phyloP scores from a whole-genome alignment of 345 rosid genomes.

The Heritiera littoralis region DNA sequence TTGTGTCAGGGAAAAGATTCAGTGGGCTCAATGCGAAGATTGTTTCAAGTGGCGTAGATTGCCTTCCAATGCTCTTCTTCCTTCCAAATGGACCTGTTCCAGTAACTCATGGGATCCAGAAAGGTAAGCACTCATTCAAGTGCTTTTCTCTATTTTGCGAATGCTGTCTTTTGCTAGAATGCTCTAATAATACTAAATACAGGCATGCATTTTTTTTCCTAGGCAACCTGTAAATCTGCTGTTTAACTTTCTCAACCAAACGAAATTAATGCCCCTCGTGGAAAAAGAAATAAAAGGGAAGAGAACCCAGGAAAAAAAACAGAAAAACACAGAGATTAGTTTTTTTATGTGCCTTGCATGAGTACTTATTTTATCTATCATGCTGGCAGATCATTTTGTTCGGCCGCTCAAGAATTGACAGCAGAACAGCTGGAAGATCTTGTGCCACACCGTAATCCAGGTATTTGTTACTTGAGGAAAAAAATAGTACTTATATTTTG shows the following conservation, averaged over 20 bases:
- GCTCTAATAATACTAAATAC: neutral
- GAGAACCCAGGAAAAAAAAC: neutral
- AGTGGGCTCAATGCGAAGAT: constrained; percentile 78
- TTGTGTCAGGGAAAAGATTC: constrained; percentile 55
- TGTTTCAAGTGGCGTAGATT: constrained; percentile 75
- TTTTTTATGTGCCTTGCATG: neutral
- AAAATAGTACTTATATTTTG: neutral
- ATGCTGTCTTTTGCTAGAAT: neutral
- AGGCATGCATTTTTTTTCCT: neutral
- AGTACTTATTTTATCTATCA: neutral
- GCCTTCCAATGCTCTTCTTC: constrained; percentile 63
- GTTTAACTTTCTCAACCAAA: neutral
- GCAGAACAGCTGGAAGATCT: constrained; percentile 63
- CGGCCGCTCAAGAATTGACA: constrained; percentile 56
- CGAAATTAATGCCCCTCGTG: neutral
- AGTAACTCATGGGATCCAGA: constrained; percentile 65
- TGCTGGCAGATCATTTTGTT: constrained; percentile 57
- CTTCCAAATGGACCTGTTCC: constrained; percentile 69
- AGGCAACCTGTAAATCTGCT: neutral
- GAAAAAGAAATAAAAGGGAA: neutral
- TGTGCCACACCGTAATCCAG: constrained; percentile 45
- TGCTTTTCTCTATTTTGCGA: neutral
- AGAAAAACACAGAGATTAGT: neutral
- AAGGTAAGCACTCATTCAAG: constrained; percentile 40
- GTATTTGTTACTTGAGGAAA: constrained; percentile 35